phyloP scores from a whole-genome alignment of 2,329 filamentous ascomycete genomes.

The Chrysoporthe deuterocubensis region DNA sequence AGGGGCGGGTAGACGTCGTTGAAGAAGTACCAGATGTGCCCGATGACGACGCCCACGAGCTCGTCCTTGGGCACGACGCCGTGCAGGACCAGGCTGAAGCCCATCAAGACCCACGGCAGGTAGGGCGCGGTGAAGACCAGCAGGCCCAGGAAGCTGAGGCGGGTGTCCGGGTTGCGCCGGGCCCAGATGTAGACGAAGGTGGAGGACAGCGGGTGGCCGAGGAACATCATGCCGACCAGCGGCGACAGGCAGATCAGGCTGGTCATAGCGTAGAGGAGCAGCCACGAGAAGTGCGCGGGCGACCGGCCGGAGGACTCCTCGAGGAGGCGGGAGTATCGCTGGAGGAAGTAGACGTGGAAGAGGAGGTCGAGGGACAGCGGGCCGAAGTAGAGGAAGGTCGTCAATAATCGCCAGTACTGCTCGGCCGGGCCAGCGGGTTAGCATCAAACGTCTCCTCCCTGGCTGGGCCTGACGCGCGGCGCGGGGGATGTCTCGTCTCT shows the following conservation, averaged over 20 bases:
- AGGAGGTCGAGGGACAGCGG: conserved; percentile 91
- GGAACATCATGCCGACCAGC: conserved; percentile 86
- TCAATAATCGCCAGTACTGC: conserved; percentile 95
- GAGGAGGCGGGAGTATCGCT: conserved; percentile 91
- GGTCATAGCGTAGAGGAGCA: conserved; percentile 82
- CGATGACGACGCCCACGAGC: conserved; percentile 91
- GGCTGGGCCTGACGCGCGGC: conserved; percentile 3
- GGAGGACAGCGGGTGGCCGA: conserved; percentile 90
- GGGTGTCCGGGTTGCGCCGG: conserved; percentile 87
- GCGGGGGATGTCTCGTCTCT: conserved; percentile 64
- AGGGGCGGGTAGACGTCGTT: conserved; percentile 93
- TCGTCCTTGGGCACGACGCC: conserved; percentile 92
- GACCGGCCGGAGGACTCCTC: conserved; percentile 93
- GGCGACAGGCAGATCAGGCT: conserved; percentile 83
- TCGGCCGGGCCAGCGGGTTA: conserved; percentile 19
- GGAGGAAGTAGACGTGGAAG: conserved; percentile 98
- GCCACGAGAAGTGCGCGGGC: conserved; percentile 92
- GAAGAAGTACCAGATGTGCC: conserved; percentile 98
- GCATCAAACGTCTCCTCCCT: neutral
- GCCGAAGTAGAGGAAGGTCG: conserved; percentile 97
- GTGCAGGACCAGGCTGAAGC: conserved; percentile 89
- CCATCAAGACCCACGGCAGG: conserved; percentile 93
- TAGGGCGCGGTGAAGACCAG: conserved; percentile 93
- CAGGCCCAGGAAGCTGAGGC: conserved; percentile 85
- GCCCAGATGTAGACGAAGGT: conserved; percentile 99